phyloP scores from a whole-genome alignment of 331 rosid species.

The Malus hybrid region DNA sequence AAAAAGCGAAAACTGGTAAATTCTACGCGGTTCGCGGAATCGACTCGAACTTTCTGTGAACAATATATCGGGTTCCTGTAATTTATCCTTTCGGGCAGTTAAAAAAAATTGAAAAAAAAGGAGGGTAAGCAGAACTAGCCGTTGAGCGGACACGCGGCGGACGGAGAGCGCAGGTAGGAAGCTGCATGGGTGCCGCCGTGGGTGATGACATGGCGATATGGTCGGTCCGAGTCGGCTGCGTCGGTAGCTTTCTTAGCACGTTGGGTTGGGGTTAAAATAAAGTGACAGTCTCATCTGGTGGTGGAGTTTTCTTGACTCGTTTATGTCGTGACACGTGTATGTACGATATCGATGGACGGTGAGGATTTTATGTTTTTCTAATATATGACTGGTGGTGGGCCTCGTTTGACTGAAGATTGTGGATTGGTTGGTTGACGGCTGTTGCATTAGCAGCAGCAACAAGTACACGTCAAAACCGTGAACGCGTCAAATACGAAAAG shows the following conservation, averaged over 20 bases:
- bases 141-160: slow-evolving; percentile 59
- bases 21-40: slow-evolving; percentile 29
- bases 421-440: background rate
- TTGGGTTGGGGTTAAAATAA: background rate
- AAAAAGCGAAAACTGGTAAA: slow-evolving; percentile 1
- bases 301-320: background rate
- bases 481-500: background rate
- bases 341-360: background rate
- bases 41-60: slow-evolving; percentile 44
- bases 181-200: slow-evolving; percentile 8
- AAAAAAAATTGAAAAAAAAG: background rate
- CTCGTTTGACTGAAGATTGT: slow-evolving; percentile 6
- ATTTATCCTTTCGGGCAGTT: slow-evolving; percentile 36
- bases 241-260: slow-evolving; percentile 25
- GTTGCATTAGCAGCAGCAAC: background rate
- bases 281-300: background rate
- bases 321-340: background rate
- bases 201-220: slow-evolving; percentile 45
- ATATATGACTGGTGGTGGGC: background rate
- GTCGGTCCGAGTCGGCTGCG: slow-evolving; percentile 53
- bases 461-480: background rate
- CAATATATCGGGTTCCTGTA: background rate
- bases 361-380: background rate
- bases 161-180: background rate
- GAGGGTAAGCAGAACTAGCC: slow-evolving; percentile 52